Evolutionary conservation across 345 rosid genomes (phyloP).

Genomic region (Salix dunnii): DNA sequence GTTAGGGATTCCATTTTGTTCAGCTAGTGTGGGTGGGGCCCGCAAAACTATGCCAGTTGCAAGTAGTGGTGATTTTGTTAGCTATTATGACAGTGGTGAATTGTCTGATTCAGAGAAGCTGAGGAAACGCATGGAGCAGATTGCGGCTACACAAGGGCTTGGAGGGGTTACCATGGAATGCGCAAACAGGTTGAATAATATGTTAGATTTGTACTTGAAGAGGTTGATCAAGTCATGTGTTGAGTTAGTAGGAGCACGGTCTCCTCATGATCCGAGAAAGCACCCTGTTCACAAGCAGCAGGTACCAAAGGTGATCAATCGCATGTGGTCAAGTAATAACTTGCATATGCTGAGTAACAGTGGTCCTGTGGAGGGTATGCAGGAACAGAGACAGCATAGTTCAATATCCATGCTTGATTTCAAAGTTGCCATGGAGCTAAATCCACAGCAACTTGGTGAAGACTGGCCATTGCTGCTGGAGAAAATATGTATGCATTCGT

Average conservation of each 20-base stretch:
- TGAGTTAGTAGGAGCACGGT: conserved; percentile 58
- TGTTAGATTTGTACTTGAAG: conserved; percentile 79
- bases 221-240: conserved; percentile 69
- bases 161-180: conserved; percentile 81
- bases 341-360: conserved; percentile 46
- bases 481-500: conserved; percentile 58
- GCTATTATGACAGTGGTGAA: conserved; percentile 62
- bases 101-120: conserved; percentile 61
- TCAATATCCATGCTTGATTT: conserved; percentile 81
- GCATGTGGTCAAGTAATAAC: conserved; percentile 60
- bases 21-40: conserved; percentile 65
- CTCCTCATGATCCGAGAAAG: conserved; percentile 39
- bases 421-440: conserved; percentile 90
- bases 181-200: conserved; percentile 60
- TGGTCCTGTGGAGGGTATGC: conserved; percentile 40
- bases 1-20: conserved; percentile 66
- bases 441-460: conserved; percentile 89
- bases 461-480: conserved; percentile 89
- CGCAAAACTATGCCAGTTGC: conserved; percentile 46
- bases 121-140: conserved; percentile 76
- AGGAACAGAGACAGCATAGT: conserved; percentile 42
- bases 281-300: conserved; percentile 54
- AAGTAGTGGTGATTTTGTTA: conserved; percentile 35
- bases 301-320: conserved; percentile 46
- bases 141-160: conserved; percentile 71